A percentile compares a stretch with the other conserved stretches of the same genome.
Evolutionary conservation across 192 early-diverging fungal species (phyloP).

Genomic region (Neocallimastix lanati): DNA sequence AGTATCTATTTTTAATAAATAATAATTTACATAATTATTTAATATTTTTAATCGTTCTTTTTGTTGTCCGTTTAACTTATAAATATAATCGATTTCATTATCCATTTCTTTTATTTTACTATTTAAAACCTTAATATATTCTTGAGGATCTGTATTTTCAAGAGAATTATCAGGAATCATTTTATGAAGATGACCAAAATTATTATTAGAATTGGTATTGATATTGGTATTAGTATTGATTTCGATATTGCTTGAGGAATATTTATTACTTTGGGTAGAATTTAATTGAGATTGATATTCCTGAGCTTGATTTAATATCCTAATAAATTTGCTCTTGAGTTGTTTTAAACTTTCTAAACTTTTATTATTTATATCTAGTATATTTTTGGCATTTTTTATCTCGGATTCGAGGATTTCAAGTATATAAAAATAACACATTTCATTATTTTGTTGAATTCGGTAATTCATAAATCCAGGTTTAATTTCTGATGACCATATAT

Average conservation of each 20-base stretch:
- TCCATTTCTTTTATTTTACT: not conserved
- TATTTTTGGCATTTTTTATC: not conserved
- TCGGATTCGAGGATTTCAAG: not conserved
- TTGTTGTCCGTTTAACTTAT: not conserved
- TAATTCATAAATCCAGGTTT: not conserved
- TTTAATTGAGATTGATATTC: not conserved
- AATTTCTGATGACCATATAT: not conserved
- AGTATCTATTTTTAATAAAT: too few species aligned
- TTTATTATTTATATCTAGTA: not conserved
- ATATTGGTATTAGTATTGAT: too few species aligned
- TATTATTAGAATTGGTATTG: too few species aligned
- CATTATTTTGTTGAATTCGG: not conserved
- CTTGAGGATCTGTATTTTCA: not conserved
- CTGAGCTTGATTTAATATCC: not conserved
- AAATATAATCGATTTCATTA: not conserved
- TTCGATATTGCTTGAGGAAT: too few species aligned
- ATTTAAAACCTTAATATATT: not conserved
- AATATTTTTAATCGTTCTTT: not conserved
- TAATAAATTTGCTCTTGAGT: not conserved
- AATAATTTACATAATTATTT: not conserved
- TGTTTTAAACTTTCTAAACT: not conserved
- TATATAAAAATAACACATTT: not conserved
- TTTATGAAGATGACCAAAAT: too few species aligned
- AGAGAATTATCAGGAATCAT: too few species aligned
- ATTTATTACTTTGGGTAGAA: too few species aligned